Evolutionary conservation across 768 basidiomycete species (phyloP).

Genomic region (Tulasnella sp.): DNA sequence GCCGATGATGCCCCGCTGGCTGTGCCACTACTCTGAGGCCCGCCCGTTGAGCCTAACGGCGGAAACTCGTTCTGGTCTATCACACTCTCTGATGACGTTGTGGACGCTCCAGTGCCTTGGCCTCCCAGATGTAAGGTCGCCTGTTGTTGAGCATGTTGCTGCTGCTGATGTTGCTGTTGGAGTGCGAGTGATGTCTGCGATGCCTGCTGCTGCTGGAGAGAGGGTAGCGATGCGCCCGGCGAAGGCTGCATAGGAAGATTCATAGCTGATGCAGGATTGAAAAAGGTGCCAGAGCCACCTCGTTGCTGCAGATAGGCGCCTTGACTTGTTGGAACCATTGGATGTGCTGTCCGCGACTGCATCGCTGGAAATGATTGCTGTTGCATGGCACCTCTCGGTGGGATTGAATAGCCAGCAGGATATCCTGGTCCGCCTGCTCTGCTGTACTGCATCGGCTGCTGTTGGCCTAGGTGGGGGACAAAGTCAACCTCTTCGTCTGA

Average conservation of each 20-base stretch:
- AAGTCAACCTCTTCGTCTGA: background rate
- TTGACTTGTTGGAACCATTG: slow-evolving; percentile 51
- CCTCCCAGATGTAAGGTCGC: slow-evolving; percentile 10
- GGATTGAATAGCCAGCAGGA: slow-evolving; percentile 44
- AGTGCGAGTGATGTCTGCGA: slow-evolving; percentile 32
- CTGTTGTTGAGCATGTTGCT: slow-evolving; percentile 37
- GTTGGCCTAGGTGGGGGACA: slow-evolving; percentile 12
- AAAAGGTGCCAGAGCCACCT: slow-evolving; percentile 16
- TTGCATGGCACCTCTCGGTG: slow-evolving; percentile 49
- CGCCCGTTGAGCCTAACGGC: slow-evolving; percentile 4
- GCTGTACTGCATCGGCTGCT: slow-evolving; percentile 29
- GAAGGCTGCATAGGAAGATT: slow-evolving; percentile 18
- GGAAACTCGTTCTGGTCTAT: slow-evolving; percentile 17
- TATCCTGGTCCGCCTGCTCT: slow-evolving; percentile 54
- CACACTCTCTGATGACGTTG: slow-evolving; percentile 19
- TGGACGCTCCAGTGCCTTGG: slow-evolving; percentile 15
- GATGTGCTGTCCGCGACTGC: slow-evolving; percentile 55
- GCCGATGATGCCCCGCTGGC: slow-evolving; percentile 6
- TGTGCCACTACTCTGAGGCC: background rate
- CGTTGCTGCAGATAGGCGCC: slow-evolving; percentile 41
- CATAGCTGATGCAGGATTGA: slow-evolving; percentile 17
- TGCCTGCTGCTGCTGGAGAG: slow-evolving; percentile 33
- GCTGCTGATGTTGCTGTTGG: slow-evolving; percentile 39
- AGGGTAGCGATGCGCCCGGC: slow-evolving; percentile 8
- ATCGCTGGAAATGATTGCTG: slow-evolving; percentile 48